A percentile compares a stretch with the other conserved stretches of the same genome.
Conservation (phyloP, 1,284 basidiomycete genomes). For the Ceratobasidium sp. region DNA sequence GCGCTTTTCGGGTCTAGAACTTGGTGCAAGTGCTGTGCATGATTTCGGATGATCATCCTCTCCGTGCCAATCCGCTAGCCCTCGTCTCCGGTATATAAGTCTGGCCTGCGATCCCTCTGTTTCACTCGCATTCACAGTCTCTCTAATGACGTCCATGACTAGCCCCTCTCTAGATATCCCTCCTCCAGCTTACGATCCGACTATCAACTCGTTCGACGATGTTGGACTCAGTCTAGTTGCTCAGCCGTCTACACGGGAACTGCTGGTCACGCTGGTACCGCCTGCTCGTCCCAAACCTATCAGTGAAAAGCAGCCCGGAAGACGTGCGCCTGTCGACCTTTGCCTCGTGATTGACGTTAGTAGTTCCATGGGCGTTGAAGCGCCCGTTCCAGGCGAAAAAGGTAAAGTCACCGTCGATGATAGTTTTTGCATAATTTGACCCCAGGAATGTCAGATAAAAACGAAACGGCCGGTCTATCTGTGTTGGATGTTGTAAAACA, state of each 20-base stretch:
- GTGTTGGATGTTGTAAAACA: constrained; percentile 44
- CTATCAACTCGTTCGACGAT: not conserved
- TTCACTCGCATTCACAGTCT: too few relatives aligned
- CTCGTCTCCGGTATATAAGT: too few relatives aligned
- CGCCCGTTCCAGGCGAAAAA: constrained; percentile 41
- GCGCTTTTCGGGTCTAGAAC: too few relatives aligned
- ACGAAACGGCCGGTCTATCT: constrained; percentile 29
- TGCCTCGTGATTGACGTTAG: constrained; percentile 43
- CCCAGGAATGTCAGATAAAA: constrained; percentile 13
- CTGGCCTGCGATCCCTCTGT: too few relatives aligned
- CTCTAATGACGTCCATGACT: too few relatives aligned
- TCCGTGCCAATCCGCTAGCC: too few relatives aligned
- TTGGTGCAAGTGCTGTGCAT: too few relatives aligned
- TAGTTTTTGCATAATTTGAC: not conserved
- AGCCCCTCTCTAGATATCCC: too few relatives aligned
- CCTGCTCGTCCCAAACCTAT: constrained; percentile 7
- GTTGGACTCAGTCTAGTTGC: constrained; percentile 5
- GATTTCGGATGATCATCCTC: too few relatives aligned
- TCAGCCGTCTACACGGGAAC: constrained; percentile 24
- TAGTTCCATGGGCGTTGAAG: constrained; percentile 42
- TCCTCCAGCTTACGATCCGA: constrained; percentile 23
- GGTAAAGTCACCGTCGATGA: constrained; percentile 19
- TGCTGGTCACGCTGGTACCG: constrained; percentile 19
- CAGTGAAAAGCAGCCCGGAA: constrained; percentile 3
- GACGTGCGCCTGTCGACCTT: constrained; percentile 42